phyloP scores from a whole-genome alignment of 768 basidiomycete genomes.

The Pleurotus tuoliensis region DNA sequence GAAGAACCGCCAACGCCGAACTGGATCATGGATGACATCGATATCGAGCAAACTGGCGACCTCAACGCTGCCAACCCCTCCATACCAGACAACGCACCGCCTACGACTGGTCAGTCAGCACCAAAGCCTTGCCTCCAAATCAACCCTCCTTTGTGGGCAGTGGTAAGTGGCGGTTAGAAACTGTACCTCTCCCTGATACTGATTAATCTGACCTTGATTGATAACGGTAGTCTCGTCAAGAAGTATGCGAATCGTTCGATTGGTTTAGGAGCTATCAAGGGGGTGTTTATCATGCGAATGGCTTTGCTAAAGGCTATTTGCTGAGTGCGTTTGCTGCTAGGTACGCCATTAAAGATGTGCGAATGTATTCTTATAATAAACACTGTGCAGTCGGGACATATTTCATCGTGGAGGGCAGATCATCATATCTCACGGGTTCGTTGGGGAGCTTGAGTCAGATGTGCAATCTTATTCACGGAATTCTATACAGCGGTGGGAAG shows the following conservation, averaged over 20 bases:
- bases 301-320: conserved; percentile 71
- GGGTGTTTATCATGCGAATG: conserved; percentile 66
- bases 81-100: too few relatives aligned
- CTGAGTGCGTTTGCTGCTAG: conserved; percentile 65
- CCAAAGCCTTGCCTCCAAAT: conserved; percentile 20
- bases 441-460: background rate
- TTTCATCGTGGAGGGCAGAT: conserved; percentile 63
- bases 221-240: conserved; percentile 79
- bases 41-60: too few relatives aligned
- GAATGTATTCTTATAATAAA: too few relatives aligned
- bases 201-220: background rate
- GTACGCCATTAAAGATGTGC: conserved; percentile 29
- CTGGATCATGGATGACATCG: too few relatives aligned
- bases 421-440: conserved; percentile 84
- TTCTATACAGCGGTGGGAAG: conserved; percentile 57
- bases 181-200: background rate
- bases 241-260: conserved; percentile 76
- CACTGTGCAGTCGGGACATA: conserved; percentile 53
- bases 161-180: conserved; percentile 22
- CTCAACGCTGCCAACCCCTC: too few relatives aligned
- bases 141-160: conserved; percentile 41
- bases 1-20: too few relatives aligned
- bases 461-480: conserved; percentile 1
- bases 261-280: conserved; percentile 77
- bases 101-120: background rate